Evolutionary conservation across 768 basidiomycete genomes (phyloP), one percentile per base, ranked within the genome.

Genomic region (Mycena amicta): DNA sequence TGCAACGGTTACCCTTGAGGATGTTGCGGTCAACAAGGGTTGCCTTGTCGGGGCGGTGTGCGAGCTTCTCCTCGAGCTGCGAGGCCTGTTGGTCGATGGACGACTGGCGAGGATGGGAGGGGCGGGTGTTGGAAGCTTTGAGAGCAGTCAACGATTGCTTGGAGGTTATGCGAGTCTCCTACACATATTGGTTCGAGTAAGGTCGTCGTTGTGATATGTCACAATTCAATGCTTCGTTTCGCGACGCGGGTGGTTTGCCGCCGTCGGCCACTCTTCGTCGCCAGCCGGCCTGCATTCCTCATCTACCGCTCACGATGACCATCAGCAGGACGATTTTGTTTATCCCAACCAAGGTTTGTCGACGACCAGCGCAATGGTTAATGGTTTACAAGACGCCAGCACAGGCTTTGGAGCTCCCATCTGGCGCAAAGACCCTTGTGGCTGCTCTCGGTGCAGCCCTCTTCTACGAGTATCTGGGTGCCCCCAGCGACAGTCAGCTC

Each of bases 381-480:
- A n/a, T n/a, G n/a, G n/a, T n/a, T n/a, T n/a, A n/a, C n/a, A n/a
- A n/a, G n/a, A 30, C 40, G 4, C 55, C 28, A 26, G 18, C 29
- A 18, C 57, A 89, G 92, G 81, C 28, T 92, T 92, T 68, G 72
- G 74, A 26, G 83, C 81, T 29, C 75, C 84, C 22, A 80, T 88
- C 68, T 92, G 91, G 91, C 76, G 85, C 33, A 86, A 85, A 59
- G n/a, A 80, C 83, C 2, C 64, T 87, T 37, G 59, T 90, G 23
- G 71, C 78, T 23, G 77, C 82, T 15, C 56, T 86, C 40, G 73
- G 78, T 8, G 79, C 73, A 41, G 83, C 78, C 41, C 81, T 77
- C 12, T 80, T 81, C 59, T 87, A 88, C 76, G 90, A 90, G 71
- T 87, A 78, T 67, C 86, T 88, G 3, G 90, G 90, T 1, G 73